Evolutionary conservation across 257 asterid species (phyloP).

Genomic region (Primulina huaijiensis): DNA sequence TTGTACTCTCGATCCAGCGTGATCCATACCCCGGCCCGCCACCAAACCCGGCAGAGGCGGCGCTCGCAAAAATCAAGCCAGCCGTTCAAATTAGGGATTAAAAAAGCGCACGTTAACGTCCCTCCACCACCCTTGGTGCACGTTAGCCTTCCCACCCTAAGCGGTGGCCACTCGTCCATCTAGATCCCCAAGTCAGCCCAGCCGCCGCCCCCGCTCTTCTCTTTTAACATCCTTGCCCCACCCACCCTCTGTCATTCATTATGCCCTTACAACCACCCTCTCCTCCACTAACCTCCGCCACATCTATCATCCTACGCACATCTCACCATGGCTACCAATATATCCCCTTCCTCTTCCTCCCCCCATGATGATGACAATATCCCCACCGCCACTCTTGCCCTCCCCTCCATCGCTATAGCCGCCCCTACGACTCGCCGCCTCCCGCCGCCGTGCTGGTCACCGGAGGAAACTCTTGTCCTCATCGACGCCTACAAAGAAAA

Average conservation of each 20-base stretch:
- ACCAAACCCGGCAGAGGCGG: too few relatives aligned
- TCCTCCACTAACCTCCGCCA: conserved; percentile 1
- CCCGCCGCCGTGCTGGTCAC: conserved; percentile 98
- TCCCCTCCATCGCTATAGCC: conserved; percentile 35
- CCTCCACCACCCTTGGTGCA: conserved; percentile 56
- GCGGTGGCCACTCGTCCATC: conserved; percentile 74
- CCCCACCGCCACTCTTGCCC: conserved; percentile 48
- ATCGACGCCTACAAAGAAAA: conserved; percentile 72
- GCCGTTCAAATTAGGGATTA: too few relatives aligned
- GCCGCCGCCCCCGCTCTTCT: conserved; percentile 30
- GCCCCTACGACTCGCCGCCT: conserved; percentile 62
- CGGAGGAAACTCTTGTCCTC: conserved; percentile 78
- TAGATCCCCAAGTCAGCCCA: conserved; percentile 62
- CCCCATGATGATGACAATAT: conserved; percentile 37
- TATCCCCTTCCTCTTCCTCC: conserved; percentile 28
- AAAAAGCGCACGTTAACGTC: conserved; percentile 40
- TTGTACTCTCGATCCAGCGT: too few relatives aligned
- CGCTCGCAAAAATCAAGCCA: too few relatives aligned
- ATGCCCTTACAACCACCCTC: conserved; percentile 45
- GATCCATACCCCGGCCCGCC: too few relatives aligned
- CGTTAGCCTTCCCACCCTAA: conserved; percentile 67
- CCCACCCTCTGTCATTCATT: conserved; percentile 38
- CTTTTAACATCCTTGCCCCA: conserved; percentile 49
- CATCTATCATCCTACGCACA: conserved; percentile 19
- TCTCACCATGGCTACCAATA: conserved; percentile 35